These are phyloP conservation scores for Termitomyces sp. DNA, from an alignment of 768 basidiomycete species.

Conservation along the genomic window DNA sequence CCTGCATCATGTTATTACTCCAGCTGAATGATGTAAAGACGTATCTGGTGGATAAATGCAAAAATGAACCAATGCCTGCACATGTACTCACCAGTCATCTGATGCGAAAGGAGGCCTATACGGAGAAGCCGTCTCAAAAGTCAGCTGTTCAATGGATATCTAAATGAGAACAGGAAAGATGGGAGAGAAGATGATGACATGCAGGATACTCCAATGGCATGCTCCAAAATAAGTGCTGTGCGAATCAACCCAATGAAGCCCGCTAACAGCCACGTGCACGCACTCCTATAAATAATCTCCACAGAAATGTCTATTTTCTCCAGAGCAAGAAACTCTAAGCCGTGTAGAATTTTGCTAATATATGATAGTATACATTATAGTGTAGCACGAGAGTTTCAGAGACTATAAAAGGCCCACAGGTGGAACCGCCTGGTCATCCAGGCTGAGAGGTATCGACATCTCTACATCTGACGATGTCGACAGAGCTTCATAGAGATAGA, in stretches of 20 bases:
- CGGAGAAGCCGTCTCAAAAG: background rate
- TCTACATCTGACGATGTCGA: slow-evolving; percentile 28
- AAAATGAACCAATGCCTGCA: background rate
- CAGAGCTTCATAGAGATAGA: slow-evolving; percentile 70
- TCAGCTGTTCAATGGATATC: background rate
- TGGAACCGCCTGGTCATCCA: slow-evolving; percentile 11
- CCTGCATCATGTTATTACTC: background rate
- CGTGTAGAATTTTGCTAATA: background rate
- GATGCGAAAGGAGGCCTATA: background rate
- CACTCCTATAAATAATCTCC: background rate
- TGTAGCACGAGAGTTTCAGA: background rate
- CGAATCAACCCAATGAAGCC: no score
- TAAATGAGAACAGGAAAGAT: background rate
- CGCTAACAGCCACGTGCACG: background rate
- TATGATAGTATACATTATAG: slow-evolving; percentile 1
- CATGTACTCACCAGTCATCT: background rate
- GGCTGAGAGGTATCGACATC: slow-evolving; percentile 20
- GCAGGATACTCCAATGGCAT: background rate
- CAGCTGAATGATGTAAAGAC: background rate
- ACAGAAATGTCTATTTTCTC: background rate
- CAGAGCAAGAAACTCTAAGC: background rate
- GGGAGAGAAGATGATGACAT: background rate
- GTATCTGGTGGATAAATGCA: background rate
- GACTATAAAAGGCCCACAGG: slow-evolving; percentile 5
- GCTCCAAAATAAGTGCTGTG: background rate